phyloP scores from a whole-genome alignment of 1,284 basidiomycete genomes.

The Ustilago vetiveriae region DNA sequence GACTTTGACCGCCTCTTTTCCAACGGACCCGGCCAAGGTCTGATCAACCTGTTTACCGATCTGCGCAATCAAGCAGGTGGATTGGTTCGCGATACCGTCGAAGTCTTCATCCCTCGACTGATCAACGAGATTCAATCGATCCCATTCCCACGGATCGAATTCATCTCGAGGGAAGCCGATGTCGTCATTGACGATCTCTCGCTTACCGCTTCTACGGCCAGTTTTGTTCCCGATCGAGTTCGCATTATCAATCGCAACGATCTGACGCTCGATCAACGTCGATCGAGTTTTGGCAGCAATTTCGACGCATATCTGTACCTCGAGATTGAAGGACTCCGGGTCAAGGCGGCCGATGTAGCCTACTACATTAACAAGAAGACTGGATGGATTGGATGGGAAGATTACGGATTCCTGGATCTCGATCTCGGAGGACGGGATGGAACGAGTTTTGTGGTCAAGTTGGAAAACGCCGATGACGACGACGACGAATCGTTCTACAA shows the following conservation, averaged over 20 bases:
- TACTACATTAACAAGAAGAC: slow-evolving; percentile 69
- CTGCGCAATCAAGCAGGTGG: slow-evolving; percentile 57
- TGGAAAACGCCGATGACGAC: slow-evolving; percentile 69
- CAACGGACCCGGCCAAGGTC: slow-evolving; percentile 14
- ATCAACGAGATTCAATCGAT: slow-evolving; percentile 69
- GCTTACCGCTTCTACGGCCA: slow-evolving; percentile 67
- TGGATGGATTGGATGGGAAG: slow-evolving; percentile 67
- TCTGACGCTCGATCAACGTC: slow-evolving; percentile 69
- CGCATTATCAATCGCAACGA: slow-evolving; percentile 69
- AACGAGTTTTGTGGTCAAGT: slow-evolving; percentile 69
- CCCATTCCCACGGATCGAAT: slow-evolving; percentile 70
- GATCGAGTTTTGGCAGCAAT: slow-evolving; percentile 68
- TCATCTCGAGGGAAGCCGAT: slow-evolving; percentile 68
- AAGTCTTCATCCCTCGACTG: slow-evolving; percentile 69
- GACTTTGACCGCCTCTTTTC: slow-evolving; percentile 33
- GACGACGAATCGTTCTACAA: slow-evolving; percentile 70
- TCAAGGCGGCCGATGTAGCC: slow-evolving; percentile 69
- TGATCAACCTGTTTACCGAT: slow-evolving; percentile 33
- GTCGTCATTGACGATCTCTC: slow-evolving; percentile 69
- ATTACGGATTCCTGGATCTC: slow-evolving; percentile 69
- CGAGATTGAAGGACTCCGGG: slow-evolving; percentile 69
- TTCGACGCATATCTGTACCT: slow-evolving; percentile 68
- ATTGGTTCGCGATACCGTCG: slow-evolving; percentile 68
- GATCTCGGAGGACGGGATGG: slow-evolving; percentile 68
- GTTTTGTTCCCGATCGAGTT: slow-evolving; percentile 70